A percentile compares a stretch with the other conserved stretches of the same genome.
Conservation (phyloP, 306 rosid genomes). For the Urtica urens region DNA sequence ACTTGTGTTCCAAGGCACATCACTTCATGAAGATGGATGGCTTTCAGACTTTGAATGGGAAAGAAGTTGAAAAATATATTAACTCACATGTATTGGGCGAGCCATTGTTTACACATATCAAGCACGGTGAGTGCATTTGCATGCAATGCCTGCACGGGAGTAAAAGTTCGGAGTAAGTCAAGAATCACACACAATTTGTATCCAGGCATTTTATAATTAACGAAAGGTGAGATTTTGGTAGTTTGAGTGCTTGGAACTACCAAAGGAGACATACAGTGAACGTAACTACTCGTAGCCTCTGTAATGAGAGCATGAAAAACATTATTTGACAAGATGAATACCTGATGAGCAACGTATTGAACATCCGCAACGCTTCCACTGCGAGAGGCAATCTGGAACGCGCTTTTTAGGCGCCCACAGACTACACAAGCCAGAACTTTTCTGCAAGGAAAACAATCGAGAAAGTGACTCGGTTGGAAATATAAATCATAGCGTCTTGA, state of each 20-base stretch:
- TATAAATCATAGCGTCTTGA: too few relatives aligned
- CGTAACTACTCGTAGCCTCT: too few relatives aligned
- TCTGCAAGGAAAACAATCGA: constrained; percentile 43
- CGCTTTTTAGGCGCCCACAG: constrained; percentile 97
- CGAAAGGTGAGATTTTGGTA: too few relatives aligned
- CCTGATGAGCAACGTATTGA: constrained; percentile 99
- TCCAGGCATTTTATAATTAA: too few relatives aligned
- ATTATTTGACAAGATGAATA: constrained; percentile 18
- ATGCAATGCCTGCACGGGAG: constrained; percentile 72
- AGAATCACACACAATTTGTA: not conserved
- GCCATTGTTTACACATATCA: constrained; percentile 99
- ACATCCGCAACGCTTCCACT: constrained; percentile 99
- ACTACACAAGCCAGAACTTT: constrained; percentile 98
- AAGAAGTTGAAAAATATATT: not conserved
- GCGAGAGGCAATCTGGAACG: constrained; percentile 95
- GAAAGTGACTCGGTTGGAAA: too few relatives aligned
- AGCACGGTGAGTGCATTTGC: constrained; percentile 96
- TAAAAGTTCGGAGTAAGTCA: constrained; percentile 1
- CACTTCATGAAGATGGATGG: too few relatives aligned
- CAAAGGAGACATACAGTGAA: not conserved
- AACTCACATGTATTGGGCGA: constrained; percentile 83
- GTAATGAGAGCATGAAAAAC: not conserved
- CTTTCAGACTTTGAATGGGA: too few relatives aligned
- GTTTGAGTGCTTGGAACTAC: too few relatives aligned
- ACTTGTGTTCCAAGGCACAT: not conserved